Evolutionary conservation across 2,329 filamentous ascomycete genomes (phyloP).

Genomic region (Neonectria faginata): DNA sequence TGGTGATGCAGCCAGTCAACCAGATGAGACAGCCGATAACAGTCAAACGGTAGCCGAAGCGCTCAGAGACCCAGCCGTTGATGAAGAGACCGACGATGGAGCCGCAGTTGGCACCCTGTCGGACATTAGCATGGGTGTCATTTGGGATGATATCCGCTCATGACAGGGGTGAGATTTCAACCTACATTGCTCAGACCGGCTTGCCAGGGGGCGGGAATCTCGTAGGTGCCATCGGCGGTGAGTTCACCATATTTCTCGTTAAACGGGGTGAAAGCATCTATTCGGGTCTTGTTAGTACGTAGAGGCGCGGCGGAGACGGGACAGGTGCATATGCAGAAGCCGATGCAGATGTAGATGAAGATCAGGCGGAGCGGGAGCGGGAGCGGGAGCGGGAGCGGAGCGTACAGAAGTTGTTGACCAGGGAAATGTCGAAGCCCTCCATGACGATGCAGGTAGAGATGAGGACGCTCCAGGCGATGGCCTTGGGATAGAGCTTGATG

Average conservation of each 20-base stretch:
- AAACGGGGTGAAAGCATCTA: constrained; percentile 67
- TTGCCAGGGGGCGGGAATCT: constrained; percentile 72
- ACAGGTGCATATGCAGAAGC: background rate
- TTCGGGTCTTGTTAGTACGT: constrained; percentile 22
- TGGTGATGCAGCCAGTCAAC: constrained; percentile 68
- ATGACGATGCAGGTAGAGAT: constrained; percentile 93
- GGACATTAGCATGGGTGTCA: constrained; percentile 31
- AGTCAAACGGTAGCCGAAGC: constrained; percentile 75
- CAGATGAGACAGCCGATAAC: constrained; percentile 68
- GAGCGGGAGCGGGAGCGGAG: background rate
- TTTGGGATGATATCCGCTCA: background rate
- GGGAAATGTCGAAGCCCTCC: constrained; percentile 87
- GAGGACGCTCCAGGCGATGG: constrained; percentile 83
- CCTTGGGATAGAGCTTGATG: constrained; percentile 86
- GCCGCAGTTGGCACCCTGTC: constrained; percentile 66
- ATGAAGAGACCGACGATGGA: constrained; percentile 75
- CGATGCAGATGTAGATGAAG: background rate
- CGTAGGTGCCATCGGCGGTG: constrained; percentile 59
- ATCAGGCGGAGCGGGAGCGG: background rate
- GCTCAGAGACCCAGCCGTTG: constrained; percentile 74
- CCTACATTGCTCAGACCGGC: constrained; percentile 68
- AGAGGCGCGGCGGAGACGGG: background rate
- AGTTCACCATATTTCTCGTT: constrained; percentile 67
- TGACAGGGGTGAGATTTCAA: constrained; percentile 13
- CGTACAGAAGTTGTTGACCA: constrained; percentile 83